Conservation (phyloP, 768 basidiomycete species). For the Termitomyces sp. region DNA sequence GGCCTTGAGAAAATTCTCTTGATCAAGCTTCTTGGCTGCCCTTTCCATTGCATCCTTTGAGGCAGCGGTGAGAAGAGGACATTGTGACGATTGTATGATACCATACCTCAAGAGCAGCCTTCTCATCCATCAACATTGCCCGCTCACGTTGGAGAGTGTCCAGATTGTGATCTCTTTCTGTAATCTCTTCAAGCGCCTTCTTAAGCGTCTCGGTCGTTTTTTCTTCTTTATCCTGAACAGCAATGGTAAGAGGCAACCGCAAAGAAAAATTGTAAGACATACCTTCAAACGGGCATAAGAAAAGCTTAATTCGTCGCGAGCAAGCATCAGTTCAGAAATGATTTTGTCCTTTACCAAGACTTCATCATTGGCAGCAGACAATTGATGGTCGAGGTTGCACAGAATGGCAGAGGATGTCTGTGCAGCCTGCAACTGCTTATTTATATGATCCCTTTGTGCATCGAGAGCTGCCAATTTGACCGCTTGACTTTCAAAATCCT, state of each 20-base stretch:
- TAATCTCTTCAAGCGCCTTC: background rate
- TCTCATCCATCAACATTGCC: too few relatives aligned
- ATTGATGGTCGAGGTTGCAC: background rate
- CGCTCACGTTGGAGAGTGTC: background rate
- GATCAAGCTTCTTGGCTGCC: too few relatives aligned
- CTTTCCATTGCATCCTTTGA: too few relatives aligned
- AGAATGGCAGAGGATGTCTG: background rate
- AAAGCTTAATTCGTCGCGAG: background rate
- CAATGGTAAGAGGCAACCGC: background rate
- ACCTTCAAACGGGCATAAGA: background rate
- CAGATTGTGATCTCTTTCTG: background rate
- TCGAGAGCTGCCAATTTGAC: background rate
- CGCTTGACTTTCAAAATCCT: background rate
- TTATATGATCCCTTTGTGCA: background rate
- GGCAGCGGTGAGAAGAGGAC: too few relatives aligned
- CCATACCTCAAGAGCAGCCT: too few relatives aligned
- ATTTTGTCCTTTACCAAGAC: background rate
- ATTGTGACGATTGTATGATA: too few relatives aligned
- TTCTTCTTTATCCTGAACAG: background rate
- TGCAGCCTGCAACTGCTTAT: background rate
- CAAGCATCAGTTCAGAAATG: background rate
- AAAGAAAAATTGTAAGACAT: background rate
- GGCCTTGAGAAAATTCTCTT: too few relatives aligned
- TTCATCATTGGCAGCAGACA: background rate
- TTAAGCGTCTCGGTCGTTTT: background rate